phyloP scores from a whole-genome alignment of 345 rosid genomes.

The Gynandropsis gynandra region DNA sequence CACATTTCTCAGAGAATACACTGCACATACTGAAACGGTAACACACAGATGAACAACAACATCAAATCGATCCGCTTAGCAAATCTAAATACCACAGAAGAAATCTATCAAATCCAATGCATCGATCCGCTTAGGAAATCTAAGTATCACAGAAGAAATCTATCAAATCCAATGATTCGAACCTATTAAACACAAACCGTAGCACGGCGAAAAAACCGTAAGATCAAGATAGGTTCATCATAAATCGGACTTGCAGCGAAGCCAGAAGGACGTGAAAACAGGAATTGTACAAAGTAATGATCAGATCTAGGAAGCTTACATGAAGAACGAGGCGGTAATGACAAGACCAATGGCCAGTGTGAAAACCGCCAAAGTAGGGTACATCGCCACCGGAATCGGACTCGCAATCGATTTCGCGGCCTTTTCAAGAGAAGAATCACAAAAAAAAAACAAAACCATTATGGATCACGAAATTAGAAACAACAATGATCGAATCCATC shows the following conservation, averaged over 20 bases:
- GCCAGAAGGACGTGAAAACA: no score
- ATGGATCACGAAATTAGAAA: background rate
- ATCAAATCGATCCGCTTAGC: no score
- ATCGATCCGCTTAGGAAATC: background rate
- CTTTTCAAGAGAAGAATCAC: conserved; percentile 28
- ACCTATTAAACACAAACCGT: background rate
- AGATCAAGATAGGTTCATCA: no score
- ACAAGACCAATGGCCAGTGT: conserved; percentile 4
- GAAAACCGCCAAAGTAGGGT: conserved; percentile 19
- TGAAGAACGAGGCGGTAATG: conserved; percentile 14
- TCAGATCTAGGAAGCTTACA: conserved; percentile 5
- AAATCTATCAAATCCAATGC: background rate
- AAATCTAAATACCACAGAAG: no score
- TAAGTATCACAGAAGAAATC: background rate
- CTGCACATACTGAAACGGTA: no score
- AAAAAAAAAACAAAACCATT: background rate
- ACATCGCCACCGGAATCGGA: conserved; percentile 66
- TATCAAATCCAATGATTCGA: background rate
- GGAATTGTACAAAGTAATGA: background rate
- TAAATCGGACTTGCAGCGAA: no score
- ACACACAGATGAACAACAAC: no score
- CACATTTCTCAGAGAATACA: no score
- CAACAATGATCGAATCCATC: background rate
- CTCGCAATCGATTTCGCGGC: conserved; percentile 63
- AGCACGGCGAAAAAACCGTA: background rate